Base-by-base conservation (phyloP, 805 yeast genomes). In the Kregervanrija delftensis region DNA sequence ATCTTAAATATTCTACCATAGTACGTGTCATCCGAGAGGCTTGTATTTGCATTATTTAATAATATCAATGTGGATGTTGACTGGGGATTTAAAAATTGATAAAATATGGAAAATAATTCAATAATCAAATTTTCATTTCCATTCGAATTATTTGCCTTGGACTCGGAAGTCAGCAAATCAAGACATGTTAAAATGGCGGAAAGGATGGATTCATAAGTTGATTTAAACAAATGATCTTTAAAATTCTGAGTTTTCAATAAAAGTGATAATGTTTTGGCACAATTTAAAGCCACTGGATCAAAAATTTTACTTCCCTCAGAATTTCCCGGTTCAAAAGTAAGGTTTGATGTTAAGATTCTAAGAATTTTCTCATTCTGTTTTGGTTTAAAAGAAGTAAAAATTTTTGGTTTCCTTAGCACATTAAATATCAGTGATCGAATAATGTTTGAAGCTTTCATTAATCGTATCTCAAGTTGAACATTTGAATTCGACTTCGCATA, bases 251-350 rank as follows among this genome's bases (percentile, higher is more conserved):
- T 33, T 5, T 44, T 42, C 11, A 63, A 36, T 10, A 71, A 41
- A 8, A 50, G 33, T n/a, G 51, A 54, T 12, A 71, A 37, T 0
- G 63, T 46, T 11, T 57, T 57, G 2, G 59, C 48, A 30, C 64
- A 48, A 42, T 65, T 61, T n/a, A 58, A 38, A 1, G 63, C 57
- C 2, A 60, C 53, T 0, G 71, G 72, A 8, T 48, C 46, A 32
- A 64, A 59, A 0, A 56, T 35, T 16, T 31, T 37, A 37, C 32
- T 16, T 4, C 8, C 28, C 28, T 43, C 22, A 11, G 40, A 42
- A 9, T 38, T 30, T 0, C 39, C 42, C 1, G 47, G 40, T 11
- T 48, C 39, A 37, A 48, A 52, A 5, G 50, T 42, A 12, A 57
- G 41, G 40, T 55, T 51, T 11, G 46, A 41, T 5, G 52, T 42